Evolutionary conservation across 2,329 filamentous ascomycete species (phyloP).

Genomic region (Pestalotiopsis sp.): DNA sequence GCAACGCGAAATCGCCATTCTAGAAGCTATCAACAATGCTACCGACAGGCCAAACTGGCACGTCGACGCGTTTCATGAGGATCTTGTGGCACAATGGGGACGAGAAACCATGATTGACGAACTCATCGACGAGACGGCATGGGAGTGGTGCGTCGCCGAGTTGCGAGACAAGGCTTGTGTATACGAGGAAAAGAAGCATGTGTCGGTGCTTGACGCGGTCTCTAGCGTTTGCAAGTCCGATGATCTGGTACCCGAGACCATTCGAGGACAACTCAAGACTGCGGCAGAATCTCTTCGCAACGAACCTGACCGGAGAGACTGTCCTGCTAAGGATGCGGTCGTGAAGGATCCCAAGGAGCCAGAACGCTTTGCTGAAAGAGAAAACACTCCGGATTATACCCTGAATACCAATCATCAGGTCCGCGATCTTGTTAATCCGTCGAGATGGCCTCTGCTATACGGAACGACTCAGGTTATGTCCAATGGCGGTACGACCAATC

Average conservation of each 20-base stretch:
- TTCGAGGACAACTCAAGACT: constrained; percentile 40
- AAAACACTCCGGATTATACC: constrained; percentile 54
- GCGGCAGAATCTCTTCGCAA: constrained; percentile 50
- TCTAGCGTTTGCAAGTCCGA: constrained; percentile 53
- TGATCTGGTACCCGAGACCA: constrained; percentile 34
- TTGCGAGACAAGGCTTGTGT: constrained; percentile 45
- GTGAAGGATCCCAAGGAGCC: too few relatives aligned
- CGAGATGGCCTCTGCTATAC: constrained; percentile 60
- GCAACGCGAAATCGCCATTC: neutral
- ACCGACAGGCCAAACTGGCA: constrained; percentile 29
- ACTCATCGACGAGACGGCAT: neutral
- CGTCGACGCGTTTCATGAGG: constrained; percentile 22
- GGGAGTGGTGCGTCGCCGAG: constrained; percentile 35
- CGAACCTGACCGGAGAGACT: constrained; percentile 41
- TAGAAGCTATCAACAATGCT: constrained; percentile 21
- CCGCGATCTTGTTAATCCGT: constrained; percentile 64
- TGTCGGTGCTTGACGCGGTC: constrained; percentile 42
- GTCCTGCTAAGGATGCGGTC: too few relatives aligned
- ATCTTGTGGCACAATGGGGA: constrained; percentile 22
- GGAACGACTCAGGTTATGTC: constrained; percentile 44
- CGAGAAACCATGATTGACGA: constrained; percentile 15
- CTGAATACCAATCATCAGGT: constrained; percentile 57
- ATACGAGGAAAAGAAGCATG: constrained; percentile 35
- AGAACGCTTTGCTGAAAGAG: too few relatives aligned
- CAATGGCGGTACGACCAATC: constrained; percentile 21